Evolutionary conservation across 2,329 filamentous ascomycete genomes (phyloP), one percentile per base, ranked within the genome.

Genomic region (Colletotrichum cuscutae): DNA sequence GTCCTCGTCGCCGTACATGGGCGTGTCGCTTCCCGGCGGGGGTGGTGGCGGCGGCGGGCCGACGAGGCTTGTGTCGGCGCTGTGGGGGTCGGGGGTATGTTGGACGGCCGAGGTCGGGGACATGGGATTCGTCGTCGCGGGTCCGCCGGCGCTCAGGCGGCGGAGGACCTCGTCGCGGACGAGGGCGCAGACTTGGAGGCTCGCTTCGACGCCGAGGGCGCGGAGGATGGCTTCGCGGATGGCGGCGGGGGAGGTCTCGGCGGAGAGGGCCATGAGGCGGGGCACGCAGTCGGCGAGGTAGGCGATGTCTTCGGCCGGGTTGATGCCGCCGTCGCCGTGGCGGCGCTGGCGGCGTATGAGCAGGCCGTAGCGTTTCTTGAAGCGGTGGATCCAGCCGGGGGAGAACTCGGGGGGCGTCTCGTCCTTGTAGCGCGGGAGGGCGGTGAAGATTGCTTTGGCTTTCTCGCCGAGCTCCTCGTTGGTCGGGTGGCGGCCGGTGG

Each of bases 381-480:
- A 91, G 46, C 89, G 86, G 76, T 91, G 89, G 71, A 91, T 91
- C 89, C 89, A 91, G 53, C 89, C 89, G 0, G 89, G 89, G 0
- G 89, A 90, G 78, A 91, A 91, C 79, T 91, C 89, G 59, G 89
- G 89, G 1, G 89, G 82, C n/a, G 81, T 80, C 78, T 91, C 88
- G 75, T 89, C 89, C 78, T 89, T 89, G 79, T 91, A 91, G 22
- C 89, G 87, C 19, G 89, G 89, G 32, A 91, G 82, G 76, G 89
- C 86, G 56, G 82, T 82, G 79, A 91, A 91, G 76, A 91, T 89
- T 70, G 81, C 78, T 78, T 90, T 91, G 56, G 89, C 89, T 82
- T 91, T 91, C 42, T 91, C 89, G 74, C 88, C 89, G 3, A 91
- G 84, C 79, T 91, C 89, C 76, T 91, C 89, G 78, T 91, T 91